phyloP scores from a whole-genome alignment of 1,139 yeast genomes.

The Diutina pseudorugosa region DNA sequence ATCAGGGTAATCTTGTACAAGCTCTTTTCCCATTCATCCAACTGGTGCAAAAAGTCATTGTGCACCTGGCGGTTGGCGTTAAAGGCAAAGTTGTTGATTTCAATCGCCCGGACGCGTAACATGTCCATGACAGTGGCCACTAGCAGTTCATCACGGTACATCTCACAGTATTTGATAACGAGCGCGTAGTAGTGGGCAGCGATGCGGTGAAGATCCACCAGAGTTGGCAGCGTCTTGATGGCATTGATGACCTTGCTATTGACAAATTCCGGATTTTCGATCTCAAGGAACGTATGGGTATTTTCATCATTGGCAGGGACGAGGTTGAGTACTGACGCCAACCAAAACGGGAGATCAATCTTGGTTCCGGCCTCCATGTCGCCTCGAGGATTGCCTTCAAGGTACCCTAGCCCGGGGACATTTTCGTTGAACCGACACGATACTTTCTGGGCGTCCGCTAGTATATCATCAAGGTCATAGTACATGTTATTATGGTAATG shows the following conservation, averaged over 20 bases:
- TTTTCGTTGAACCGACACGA: slow-evolving; percentile 71
- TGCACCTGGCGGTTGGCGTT: slow-evolving; percentile 34
- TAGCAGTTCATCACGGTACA: slow-evolving; percentile 58
- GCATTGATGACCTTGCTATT: slow-evolving; percentile 61
- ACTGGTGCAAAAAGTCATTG: slow-evolving; percentile 40
- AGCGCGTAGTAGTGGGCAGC: slow-evolving; percentile 56
- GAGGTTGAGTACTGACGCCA: slow-evolving; percentile 67
- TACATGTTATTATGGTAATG: slow-evolving; percentile 18
- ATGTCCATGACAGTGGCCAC: slow-evolving; percentile 41
- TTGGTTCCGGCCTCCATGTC: slow-evolving; percentile 52
- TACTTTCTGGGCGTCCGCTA: slow-evolving; percentile 57
- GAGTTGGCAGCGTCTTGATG: slow-evolving; percentile 59
- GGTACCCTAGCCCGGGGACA: slow-evolving; percentile 77
- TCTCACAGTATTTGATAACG: slow-evolving; percentile 60
- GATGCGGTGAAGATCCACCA: slow-evolving; percentile 58
- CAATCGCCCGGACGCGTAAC: slow-evolving; percentile 52
- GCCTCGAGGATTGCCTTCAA: slow-evolving; percentile 73
- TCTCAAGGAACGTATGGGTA: slow-evolving; percentile 43
- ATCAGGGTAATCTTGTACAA: slow-evolving; percentile 49
- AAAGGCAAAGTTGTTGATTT: slow-evolving; percentile 60
- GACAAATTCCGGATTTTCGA: slow-evolving; percentile 59
- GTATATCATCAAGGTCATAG: slow-evolving; percentile 81
- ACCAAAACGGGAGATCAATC: slow-evolving; percentile 80
- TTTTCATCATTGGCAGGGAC: slow-evolving; percentile 25
- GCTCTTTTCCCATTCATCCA: slow-evolving; percentile 66